phyloP scores from a whole-genome alignment of 108 stramenopile species.

The Cyclotella baltica region DNA sequence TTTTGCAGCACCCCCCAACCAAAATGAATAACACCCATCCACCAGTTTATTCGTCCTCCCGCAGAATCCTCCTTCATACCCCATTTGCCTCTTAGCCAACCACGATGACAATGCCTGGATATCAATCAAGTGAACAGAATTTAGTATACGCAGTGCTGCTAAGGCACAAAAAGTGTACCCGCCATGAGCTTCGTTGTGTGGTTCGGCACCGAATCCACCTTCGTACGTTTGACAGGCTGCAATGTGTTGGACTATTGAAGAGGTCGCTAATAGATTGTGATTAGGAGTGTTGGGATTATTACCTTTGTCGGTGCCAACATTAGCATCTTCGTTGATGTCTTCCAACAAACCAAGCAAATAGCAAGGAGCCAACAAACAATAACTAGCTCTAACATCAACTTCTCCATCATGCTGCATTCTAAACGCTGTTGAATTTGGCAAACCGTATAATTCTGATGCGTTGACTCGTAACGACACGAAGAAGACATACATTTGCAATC shows the following conservation, averaged over 20 bases:
- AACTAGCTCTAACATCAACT: conserved; percentile 95
- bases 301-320: not conserved
- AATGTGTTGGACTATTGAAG: conserved; percentile 49
- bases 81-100: conserved; percentile 89
- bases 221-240: conserved; percentile 95
- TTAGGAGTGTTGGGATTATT: too few relatives aligned
- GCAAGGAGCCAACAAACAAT: conserved; percentile 79
- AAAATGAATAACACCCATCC: conserved; percentile 99
- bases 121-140: conserved; percentile 47
- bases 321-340: not conserved
- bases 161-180: conserved; percentile 98
- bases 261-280: conserved; percentile 37
- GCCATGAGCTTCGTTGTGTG: conserved; percentile 95
- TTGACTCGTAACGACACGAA: conserved; percentile 60
- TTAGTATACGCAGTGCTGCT: conserved; percentile 78
- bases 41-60: conserved; percentile 98
- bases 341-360: conserved; percentile 49
- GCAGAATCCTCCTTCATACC: conserved; percentile 95
- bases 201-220: conserved; percentile 98
- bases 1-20: conserved; percentile 95
- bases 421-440: conserved; percentile 53
- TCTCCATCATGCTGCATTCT: conserved; percentile 98
- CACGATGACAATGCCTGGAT: conserved; percentile 76
- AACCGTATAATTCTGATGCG: not conserved
- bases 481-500: conserved; percentile 73